Conservation (phyloP, 2,329 filamentous ascomycete genomes). For the Cladorrhinum sp. region DNA sequence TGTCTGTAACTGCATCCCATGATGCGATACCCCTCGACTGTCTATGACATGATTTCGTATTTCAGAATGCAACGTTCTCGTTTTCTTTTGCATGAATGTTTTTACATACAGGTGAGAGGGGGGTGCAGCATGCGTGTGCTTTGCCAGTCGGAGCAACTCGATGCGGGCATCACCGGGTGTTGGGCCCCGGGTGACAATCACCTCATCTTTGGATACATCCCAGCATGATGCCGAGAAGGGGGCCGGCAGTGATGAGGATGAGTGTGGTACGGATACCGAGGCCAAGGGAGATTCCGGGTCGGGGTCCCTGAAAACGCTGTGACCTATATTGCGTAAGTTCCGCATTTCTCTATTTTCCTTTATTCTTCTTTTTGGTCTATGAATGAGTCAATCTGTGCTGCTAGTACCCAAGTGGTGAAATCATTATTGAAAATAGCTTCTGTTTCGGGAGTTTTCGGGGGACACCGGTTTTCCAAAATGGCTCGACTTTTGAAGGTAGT, state of each 20-base stretch:
- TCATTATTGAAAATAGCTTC: conserved; percentile 14
- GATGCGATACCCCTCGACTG: conserved; percentile 59
- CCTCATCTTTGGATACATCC: conserved; percentile 74
- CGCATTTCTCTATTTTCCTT: conserved; percentile 61
- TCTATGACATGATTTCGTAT: conserved; percentile 26
- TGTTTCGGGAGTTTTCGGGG: conserved; percentile 19
- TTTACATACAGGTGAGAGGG: conserved; percentile 40
- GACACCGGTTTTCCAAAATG: neutral
- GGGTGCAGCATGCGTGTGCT: conserved; percentile 36
- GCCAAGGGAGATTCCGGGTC: conserved; percentile 31
- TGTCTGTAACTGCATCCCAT: conserved; percentile 84
- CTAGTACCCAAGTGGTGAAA: conserved; percentile 4
- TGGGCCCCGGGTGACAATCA: conserved; percentile 84
- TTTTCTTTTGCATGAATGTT: neutral
- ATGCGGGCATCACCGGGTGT: conserved; percentile 66
- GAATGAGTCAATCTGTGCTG: conserved; percentile 11
- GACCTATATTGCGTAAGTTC: conserved; percentile 78
- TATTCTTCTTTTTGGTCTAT: neutral
- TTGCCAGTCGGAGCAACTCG: conserved; percentile 60
- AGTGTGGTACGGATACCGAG: conserved; percentile 35
- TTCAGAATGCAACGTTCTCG: conserved; percentile 27
- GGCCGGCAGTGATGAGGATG: neutral
- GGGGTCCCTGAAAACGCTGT: conserved; percentile 59
- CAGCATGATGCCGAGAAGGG: conserved; percentile 73
- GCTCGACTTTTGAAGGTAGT: conserved; percentile 2